Base-by-base conservation (phyloP, 2,329 filamentous ascomycete genomes). In the Torrubiella hemipterigena region DNA sequence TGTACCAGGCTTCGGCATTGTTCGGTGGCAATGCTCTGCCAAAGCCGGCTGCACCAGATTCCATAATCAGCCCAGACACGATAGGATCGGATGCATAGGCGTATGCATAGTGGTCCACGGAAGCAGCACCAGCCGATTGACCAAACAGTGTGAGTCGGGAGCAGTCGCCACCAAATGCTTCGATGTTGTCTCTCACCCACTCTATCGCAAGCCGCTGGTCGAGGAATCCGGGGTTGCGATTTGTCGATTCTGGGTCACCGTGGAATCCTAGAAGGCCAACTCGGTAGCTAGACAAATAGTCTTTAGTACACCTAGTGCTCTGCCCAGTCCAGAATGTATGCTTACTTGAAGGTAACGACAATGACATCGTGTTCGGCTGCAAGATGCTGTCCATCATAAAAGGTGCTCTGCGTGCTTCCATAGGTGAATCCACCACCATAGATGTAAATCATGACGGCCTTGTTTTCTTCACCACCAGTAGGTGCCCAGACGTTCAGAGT, bases 41-140 rank as follows among this genome's bases (percentile, higher is more conserved):
- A n/a, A 14, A n/a, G 12, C 12, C 12, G 22, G 11, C 22, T 24
- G 22, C 12, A 24, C 22, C 22, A 11, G 22, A 24, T 11, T 24
- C 12, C 5, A 14, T 14, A 11, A 24, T 24, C 12, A 24, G 14
- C 5, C 22, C 22, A 5, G 12, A n/a, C 12, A 11, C 55, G 32
- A 65, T 66, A 8, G 61, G 59, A 33, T 65, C 58, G 0, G 55
- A 28, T 3, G 43, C 25, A 64, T 56, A 62, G 9, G 61, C 56
- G 35, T 60, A 64, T 29, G 55, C 50, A 43, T 57, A 59, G 40
- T 55, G 52, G 36, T 64, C 61, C 1, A 54, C 54, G 12, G 22
- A 24, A 5, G 22, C 22, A 12, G 12, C 22, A 14, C 22, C 22
- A n/a, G 22, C 22, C 12, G 22, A 24, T 12, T 24, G 12, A n/a